Evolutionary conservation across 208 protist species (phyloP).

Genomic region (Leishmania aethiopica): DNA sequence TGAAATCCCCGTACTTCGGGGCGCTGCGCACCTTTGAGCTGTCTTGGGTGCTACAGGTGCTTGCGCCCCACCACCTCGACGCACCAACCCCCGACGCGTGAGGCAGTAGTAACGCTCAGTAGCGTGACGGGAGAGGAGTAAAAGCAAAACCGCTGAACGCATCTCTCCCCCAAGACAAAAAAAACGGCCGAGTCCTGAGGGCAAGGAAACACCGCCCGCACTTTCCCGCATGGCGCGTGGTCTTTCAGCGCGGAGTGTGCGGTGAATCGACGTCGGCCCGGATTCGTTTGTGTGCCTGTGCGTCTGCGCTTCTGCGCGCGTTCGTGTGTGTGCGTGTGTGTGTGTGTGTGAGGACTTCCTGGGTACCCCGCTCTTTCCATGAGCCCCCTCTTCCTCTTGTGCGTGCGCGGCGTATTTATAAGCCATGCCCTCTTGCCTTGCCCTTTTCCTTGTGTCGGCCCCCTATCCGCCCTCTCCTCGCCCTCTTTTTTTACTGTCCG

Average conservation of each 20-base stretch:
- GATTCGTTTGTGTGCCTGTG: not conserved
- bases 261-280: not conserved
- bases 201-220: not conserved
- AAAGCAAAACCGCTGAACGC: not conserved
- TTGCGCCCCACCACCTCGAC: slow-evolving; percentile 50
- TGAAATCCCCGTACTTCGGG: slow-evolving; percentile 85
- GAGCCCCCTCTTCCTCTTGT: not conserved
- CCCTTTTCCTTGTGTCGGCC: not conserved
- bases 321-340: not conserved
- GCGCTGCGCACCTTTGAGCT: slow-evolving; percentile 78
- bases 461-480: too few species aligned
- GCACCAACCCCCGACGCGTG: not conserved
- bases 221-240: not conserved
- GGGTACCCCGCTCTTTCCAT: not conserved
- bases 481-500: not conserved
- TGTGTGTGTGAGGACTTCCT: not conserved
- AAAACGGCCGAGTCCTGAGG: not conserved
- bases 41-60: slow-evolving; percentile 71
- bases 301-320: not conserved
- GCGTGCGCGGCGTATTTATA: not conserved
- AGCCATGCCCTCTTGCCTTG: not conserved
- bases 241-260: not conserved
- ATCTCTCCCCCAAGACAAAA: not conserved
- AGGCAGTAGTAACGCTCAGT: not conserved
- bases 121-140: not conserved